phyloP scores from a whole-genome alignment of 306 rosid species.

The Phaseolus lunatus region DNA sequence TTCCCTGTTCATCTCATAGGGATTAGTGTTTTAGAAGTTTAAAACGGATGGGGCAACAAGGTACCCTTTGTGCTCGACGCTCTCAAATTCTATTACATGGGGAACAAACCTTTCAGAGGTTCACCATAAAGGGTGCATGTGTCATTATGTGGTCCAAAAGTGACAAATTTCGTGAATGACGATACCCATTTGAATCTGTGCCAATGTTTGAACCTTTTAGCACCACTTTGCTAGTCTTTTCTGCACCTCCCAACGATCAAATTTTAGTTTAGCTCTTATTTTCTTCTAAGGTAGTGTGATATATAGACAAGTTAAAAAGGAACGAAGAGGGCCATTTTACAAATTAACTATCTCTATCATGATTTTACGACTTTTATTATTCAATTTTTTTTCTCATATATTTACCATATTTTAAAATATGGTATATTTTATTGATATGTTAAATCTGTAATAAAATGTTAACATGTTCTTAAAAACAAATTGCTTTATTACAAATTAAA shows the following conservation, averaged over 20 bases:
- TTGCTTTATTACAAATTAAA: too few species aligned
- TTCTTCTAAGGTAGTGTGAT: background rate
- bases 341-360: too few species aligned
- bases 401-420: too few species aligned
- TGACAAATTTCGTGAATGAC: background rate
- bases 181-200: background rate
- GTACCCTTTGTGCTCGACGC: background rate
- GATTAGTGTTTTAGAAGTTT: background rate
- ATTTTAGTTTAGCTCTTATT: conserved; percentile 9
- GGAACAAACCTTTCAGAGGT: background rate
- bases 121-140: background rate
- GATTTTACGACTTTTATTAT: too few species aligned
- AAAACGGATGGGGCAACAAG: background rate
- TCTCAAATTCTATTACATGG: background rate
- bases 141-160: background rate
- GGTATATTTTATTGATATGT: too few species aligned
- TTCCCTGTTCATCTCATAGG: background rate
- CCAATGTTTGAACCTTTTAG: background rate
- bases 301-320: background rate
- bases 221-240: background rate
- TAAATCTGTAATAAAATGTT: too few species aligned
- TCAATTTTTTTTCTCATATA: too few species aligned
- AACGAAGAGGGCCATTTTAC: background rate
- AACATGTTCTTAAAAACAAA: too few species aligned
- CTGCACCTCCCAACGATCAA: background rate